These are phyloP conservation scores for Bombardia bombarda DNA, from an alignment of 495 filamentous ascomycete genomes.

Conservation along the genomic window DNA sequence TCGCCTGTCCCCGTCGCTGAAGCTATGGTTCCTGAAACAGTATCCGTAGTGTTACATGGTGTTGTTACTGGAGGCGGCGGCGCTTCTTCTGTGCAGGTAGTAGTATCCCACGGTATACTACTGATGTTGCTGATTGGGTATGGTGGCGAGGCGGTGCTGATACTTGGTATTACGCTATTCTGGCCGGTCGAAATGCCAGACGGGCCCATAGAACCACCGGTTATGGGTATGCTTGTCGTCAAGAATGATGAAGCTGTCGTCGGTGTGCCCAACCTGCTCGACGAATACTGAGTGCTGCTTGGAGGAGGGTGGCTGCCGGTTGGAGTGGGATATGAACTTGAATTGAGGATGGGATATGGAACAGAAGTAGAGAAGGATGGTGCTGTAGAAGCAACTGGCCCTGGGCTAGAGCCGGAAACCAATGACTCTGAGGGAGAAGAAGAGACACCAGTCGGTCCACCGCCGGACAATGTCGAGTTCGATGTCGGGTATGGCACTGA, in stretches of 20 bases:
- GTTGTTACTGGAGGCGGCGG: conserved; percentile 5
- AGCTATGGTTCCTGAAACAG: background rate
- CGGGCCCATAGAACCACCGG: background rate
- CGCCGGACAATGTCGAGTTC: conserved; percentile 12
- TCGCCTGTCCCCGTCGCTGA: conserved; percentile 1
- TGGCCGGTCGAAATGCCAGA: background rate
- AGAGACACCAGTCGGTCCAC: conserved; percentile 1
- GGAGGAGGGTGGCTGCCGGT: background rate
- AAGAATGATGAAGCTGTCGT: too few relatives aligned
- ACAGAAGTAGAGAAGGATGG: conserved; percentile 3
- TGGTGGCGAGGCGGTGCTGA: conserved; percentile 5
- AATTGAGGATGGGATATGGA: conserved; percentile 16
- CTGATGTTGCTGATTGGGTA: conserved; percentile 7
- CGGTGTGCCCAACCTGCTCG: too few relatives aligned
- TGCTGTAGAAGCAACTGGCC: conserved; percentile 7
- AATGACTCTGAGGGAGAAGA: background rate
- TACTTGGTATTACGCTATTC: background rate
- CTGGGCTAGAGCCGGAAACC: conserved; percentile 1
- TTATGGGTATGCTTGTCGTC: background rate
- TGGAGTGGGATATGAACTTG: conserved; percentile 5
- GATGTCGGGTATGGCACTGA: conserved; percentile 11
- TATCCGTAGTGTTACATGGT: conserved; percentile 3
- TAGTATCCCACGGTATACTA: conserved; percentile 7
- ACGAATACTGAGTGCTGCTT: background rate
- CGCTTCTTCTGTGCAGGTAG: conserved; percentile 11